Percentiles rank a stretch among this genome's conserved stretches.
Conservation (phyloP, 805 yeast genomes). For the Priceomyces castillae region DNA sequence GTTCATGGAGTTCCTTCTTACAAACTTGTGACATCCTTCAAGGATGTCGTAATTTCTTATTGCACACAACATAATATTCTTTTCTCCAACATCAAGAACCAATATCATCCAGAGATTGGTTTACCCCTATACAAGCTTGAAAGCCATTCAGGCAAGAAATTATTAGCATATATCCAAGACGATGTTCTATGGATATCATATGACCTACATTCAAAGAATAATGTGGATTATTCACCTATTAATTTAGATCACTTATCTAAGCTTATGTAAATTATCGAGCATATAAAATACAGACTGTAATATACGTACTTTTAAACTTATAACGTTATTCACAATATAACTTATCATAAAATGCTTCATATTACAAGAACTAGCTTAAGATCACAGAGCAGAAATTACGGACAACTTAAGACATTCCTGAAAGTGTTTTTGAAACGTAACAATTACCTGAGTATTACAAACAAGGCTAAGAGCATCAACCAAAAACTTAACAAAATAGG, state of each 20-base stretch:
- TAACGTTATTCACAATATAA: too few relatives aligned
- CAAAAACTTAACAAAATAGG: conserved; percentile 28
- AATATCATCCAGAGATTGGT: conserved; percentile 37
- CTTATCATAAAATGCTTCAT: too few relatives aligned
- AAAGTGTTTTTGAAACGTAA: background rate
- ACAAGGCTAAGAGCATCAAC: conserved; percentile 20
- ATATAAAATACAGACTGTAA: too few relatives aligned
- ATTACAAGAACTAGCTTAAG: too few relatives aligned
- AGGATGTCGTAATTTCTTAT: conserved; percentile 61
- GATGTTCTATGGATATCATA: conserved; percentile 59
- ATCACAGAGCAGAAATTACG: too few relatives aligned
- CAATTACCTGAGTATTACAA: background rate
- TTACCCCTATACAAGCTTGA: conserved; percentile 44
- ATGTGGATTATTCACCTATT: conserved; percentile 42
- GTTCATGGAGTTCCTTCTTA: conserved; percentile 42
- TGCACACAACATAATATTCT: conserved; percentile 52
- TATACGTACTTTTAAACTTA: too few relatives aligned
- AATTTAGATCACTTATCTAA: conserved; percentile 27
- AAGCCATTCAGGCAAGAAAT: conserved; percentile 27
- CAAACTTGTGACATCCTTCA: conserved; percentile 48
- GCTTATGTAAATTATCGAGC: too few relatives aligned
- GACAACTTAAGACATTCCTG: too few relatives aligned
- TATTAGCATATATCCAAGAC: conserved; percentile 53
- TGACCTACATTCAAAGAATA: conserved; percentile 3
- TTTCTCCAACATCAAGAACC: conserved; percentile 31